Percentiles rank a stretch among this genome's conserved stretches.
These are phyloP conservation scores for Saccharum hybrid DNA, from an alignment of 202 grass and related monocot species.

Conservation along the genomic window DNA sequence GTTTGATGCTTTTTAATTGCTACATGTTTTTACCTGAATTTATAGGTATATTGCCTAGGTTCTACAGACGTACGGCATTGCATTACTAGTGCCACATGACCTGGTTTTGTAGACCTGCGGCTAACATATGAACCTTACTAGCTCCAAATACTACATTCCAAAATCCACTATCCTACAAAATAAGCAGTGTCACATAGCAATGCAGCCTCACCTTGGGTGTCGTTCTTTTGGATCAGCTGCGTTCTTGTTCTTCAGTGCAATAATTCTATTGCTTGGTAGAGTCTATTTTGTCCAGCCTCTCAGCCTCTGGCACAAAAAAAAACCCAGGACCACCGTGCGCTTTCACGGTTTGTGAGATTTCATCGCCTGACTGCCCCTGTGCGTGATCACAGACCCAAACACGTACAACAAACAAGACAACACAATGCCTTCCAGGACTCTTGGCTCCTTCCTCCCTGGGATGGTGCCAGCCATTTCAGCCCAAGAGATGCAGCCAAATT, in stretches of 20 bases:
- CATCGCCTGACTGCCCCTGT: neutral
- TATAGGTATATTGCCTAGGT: neutral
- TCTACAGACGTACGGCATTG: neutral
- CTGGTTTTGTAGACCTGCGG: neutral
- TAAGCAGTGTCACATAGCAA: neutral
- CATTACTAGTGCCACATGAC: neutral
- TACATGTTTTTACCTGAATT: neutral
- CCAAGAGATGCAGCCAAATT: constrained; percentile 38
- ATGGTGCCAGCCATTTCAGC: constrained; percentile 31
- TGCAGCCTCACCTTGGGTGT: neutral
- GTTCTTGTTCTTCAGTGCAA: neutral
- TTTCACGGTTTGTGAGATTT: constrained; percentile 27
- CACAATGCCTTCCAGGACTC: constrained; percentile 42
- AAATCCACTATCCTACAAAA: constrained; percentile 10
- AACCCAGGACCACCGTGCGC: constrained; percentile 14
- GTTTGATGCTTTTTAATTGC: neutral
- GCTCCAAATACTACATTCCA: neutral
- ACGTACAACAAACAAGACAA: constrained; percentile 22
- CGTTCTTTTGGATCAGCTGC: neutral
- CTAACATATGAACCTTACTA: neutral
- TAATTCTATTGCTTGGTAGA: constrained; percentile 14
- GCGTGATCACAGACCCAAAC: constrained; percentile 38
- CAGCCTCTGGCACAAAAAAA: constrained; percentile 1
- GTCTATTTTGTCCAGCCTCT: constrained; percentile 49
- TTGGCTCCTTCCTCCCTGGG: constrained; percentile 45